A percentile compares a stretch with the other conserved stretches of the same genome.
phyloP scores from a whole-genome alignment of 140 eudicot genomes.

The Erigeron philadelphicus region DNA sequence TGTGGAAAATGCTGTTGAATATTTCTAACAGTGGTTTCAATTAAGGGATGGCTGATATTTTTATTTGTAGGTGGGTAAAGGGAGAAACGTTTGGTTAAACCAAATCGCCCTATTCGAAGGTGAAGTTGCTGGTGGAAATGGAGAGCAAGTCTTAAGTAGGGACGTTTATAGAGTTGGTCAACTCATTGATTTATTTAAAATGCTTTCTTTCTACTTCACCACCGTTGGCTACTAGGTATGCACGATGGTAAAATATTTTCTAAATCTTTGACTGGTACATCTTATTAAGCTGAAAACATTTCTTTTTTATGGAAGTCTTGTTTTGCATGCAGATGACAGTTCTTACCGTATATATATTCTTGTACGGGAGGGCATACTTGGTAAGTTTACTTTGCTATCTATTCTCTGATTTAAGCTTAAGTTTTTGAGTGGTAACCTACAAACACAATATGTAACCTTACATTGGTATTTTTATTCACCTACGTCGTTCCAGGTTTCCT shows the following conservation, averaged over 20 bases:
- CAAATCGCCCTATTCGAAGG: conserved; percentile 98
- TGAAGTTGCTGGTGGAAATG: conserved; percentile 97
- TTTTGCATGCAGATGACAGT: conserved; percentile 86
- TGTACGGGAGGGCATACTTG: conserved; percentile 92
- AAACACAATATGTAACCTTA: not conserved
- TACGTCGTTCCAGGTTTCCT: not conserved
- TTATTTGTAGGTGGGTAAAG: conserved; percentile 81
- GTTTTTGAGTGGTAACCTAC: not conserved
- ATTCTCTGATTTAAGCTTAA: not conserved
- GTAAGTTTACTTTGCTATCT: conserved; percentile 27
- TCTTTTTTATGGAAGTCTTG: conserved; percentile 14
- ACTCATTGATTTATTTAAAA: conserved; percentile 88
- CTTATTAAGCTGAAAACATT: not conserved
- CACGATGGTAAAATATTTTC: conserved; percentile 63
- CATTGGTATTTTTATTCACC: not conserved
- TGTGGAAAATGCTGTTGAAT: not conserved
- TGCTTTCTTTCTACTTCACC: conserved; percentile 89
- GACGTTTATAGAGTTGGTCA: conserved; percentile 92
- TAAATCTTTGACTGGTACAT: not conserved
- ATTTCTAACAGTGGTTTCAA: not conserved
- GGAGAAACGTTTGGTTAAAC: conserved; percentile 93
- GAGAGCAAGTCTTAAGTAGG: conserved; percentile 94
- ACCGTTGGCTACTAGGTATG: conserved; percentile 92
- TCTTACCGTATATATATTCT: conserved; percentile 73
- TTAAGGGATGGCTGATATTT: conserved; percentile 4